Evolutionary conservation across 78 protist species (phyloP), one percentile per base, ranked within the genome.

Genomic region (Chrysochromulina tobinii): DNA sequence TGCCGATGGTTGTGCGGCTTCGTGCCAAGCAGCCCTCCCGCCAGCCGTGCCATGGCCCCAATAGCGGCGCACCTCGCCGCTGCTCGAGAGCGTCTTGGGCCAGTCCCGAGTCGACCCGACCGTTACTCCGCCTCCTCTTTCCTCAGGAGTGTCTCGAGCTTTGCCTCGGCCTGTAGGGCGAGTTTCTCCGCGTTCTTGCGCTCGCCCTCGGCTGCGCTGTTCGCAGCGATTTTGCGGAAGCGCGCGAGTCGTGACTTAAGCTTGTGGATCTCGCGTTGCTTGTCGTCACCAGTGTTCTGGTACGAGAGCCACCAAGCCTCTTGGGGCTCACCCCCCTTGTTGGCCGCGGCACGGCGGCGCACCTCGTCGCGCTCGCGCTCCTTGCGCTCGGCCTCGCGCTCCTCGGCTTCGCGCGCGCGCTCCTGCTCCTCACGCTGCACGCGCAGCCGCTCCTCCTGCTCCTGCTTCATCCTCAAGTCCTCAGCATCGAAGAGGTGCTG

Each of bases 341-440:
- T 7, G 8, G 9, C 18, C 64, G 18, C 64, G 11, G 1, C 50
- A 2, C 61, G 87, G 51, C 87, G 59, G 12, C 64, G 64, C 64
- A 54, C 23, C 87, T 79, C 87, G 18, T 54, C 64, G 3, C 87
- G 57, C 61, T 79, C 87, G 64, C 87, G 57, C 87, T 54, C 87
- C n/a, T 20, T 59, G 38, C 38, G 38, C 64, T 27, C 64, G 11
- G 1, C 50, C 18, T 38, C 64, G 51, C 87, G 59, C 3, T 50
- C 50, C 64, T 21, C 23, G 64, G 51, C 87, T 17, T 54, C 64
- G 3, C 87, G 57, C 61, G 51, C 87, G 64, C 87, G 57, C 87
- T 54, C 87, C n/a, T 20, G 7, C 64, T 59, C 12, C 64, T 59
- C 64, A 12, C 64, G 73, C 73, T 23, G 7, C 38, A 1, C 73